A percentile compares a stretch with the other conserved stretches of the same genome.
Conservation (phyloP, 1,284 basidiomycete genomes). For the Pseudozyma tsukubaensis region DNA sequence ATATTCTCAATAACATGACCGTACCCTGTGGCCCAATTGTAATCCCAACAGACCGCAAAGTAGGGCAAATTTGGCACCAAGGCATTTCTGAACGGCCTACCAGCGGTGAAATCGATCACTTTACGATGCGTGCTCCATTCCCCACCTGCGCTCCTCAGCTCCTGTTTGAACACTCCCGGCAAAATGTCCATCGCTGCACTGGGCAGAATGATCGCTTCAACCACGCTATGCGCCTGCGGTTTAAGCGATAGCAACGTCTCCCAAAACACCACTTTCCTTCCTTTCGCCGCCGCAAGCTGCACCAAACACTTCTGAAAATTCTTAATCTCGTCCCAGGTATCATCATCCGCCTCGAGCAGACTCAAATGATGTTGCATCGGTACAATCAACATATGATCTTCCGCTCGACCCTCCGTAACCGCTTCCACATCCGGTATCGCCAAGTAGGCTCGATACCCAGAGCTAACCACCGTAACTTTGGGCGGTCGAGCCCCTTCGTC, state of each 20-base stretch:
- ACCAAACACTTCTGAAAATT: conserved; percentile 99
- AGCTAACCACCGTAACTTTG: conserved; percentile 84
- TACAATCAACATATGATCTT: conserved; percentile 86
- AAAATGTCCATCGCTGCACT: conserved; percentile 84
- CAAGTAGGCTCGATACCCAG: conserved; percentile 89
- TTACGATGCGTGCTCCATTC: conserved; percentile 99
- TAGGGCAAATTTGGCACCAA: conserved; percentile 96
- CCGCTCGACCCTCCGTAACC: conserved; percentile 75
- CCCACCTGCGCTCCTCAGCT: conserved; percentile 86
- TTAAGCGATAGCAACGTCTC: conserved; percentile 89
- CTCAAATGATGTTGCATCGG: conserved; percentile 88
- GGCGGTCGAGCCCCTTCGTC: conserved; percentile 74
- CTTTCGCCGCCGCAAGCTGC: conserved; percentile 84
- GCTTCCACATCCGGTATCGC: conserved; percentile 88
- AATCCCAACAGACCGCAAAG: conserved; percentile 97
- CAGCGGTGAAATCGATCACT: conserved; percentile 86
- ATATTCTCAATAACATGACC: conserved; percentile 76
- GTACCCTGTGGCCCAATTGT: conserved; percentile 81
- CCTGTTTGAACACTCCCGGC: conserved; percentile 95
- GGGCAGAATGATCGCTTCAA: conserved; percentile 89
- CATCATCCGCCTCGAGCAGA: conserved; percentile 93
- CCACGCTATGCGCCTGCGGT: conserved; percentile 87
- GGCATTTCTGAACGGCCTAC: conserved; percentile 51
- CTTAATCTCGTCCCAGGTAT: conserved; percentile 82
- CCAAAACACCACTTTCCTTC: conserved; percentile 90